Base-by-base conservation (phyloP, 1,284 basidiomycete genomes). In the Leccinum fuscescens region DNA sequence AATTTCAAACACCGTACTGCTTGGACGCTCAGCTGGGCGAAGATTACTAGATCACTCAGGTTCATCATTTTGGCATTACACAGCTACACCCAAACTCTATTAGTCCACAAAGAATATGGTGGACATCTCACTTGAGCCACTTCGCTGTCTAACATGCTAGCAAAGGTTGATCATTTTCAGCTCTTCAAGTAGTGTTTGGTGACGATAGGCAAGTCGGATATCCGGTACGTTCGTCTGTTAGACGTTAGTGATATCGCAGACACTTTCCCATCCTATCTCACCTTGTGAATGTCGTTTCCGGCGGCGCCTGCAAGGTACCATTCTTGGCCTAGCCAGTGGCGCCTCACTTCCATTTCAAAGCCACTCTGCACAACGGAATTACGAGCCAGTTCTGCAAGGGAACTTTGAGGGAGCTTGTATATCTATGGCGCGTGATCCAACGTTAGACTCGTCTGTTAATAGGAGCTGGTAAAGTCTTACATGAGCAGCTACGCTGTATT, bases 301-400 rank as follows among this genome's bases (percentile, higher is more conserved):
- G 86, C 86, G 2, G 90, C 86, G 29, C 94, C 94, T 4, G 93
- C 90, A 27, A 93, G 79, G 74, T 94, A 96, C 91, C 94, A 98
- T 63, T 90, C 79, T 64, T 90, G 82, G 0, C 95, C 94, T 3
- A 97, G 80, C 96, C 97, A 99, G 75, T 98, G 97, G 14, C 94
- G 88, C 78, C 99, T 99, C 70, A 98, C 78, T 75, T 97, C 92
- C 94, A 98, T 98, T 77, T 99, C 97, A 76, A 98, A 99, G 1
- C 97, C 97, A 65, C 92, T 95, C 74, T 99, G 97, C 57, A 94
- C 81, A 37, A 98, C 96, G 2, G 93, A 96, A 78, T 98, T 99
- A 52, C 96, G 86, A 17, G 97, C 96, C 27, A 99, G 84, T 77
- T 99, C 96, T 52, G 88, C 89, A 4, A 92, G 79, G 1, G 89